These are phyloP conservation scores for Tulasnella sp. DNA, from an alignment of 768 basidiomycete genomes.

Conservation along the genomic window DNA sequence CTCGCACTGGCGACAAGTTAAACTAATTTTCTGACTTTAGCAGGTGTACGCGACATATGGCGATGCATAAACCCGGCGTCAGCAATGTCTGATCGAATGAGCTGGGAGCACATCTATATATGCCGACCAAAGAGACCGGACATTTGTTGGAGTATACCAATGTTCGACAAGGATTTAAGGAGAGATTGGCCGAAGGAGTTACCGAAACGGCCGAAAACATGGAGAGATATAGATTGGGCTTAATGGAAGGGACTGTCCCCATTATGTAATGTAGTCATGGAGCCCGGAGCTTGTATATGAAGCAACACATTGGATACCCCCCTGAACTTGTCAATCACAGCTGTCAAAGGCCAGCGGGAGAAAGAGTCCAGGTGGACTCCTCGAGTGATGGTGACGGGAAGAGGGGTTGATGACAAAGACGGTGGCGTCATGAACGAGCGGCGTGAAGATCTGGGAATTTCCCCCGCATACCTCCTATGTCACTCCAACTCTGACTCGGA, in stretches of 20 bases:
- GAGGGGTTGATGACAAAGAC: not conserved
- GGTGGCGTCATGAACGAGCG: not conserved
- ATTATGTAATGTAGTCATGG: no score
- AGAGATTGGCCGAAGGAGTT: not conserved
- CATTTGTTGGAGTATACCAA: not conserved
- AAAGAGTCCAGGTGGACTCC: not conserved
- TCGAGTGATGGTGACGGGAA: not conserved
- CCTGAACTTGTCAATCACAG: no score
- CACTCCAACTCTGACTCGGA: not conserved
- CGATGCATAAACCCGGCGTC: not conserved
- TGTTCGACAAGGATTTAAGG: not conserved
- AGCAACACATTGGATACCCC: no score
- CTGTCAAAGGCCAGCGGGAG: no score
- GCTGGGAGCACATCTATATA: not conserved
- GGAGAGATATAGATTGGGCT: not conserved
- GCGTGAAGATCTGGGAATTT: not conserved
- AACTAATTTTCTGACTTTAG: no score
- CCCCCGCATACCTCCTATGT: not conserved
- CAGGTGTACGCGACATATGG: no score
- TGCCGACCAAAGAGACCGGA: not conserved
- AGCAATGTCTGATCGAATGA: not conserved
- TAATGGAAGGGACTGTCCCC: no score
- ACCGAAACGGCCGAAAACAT: not conserved
- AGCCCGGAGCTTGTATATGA: no score
- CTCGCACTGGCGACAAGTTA: not conserved